phyloP scores from a whole-genome alignment of 352 stramenopile genomes.

The Salisapilia sapeloensis region DNA sequence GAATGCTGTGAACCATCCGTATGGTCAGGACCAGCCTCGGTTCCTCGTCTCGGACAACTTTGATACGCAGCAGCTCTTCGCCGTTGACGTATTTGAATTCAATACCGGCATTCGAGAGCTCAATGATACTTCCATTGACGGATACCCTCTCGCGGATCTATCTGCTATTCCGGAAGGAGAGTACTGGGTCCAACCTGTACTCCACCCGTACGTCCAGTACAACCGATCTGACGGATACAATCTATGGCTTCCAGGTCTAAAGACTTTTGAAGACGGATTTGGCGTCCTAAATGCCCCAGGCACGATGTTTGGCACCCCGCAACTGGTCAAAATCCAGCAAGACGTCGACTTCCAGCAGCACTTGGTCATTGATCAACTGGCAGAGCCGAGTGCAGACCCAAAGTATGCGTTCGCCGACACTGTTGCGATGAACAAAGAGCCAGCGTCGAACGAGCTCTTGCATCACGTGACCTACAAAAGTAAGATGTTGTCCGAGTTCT shows the following conservation, averaged over 20 bases:
- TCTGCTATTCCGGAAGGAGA: constrained; percentile 21
- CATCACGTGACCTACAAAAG: constrained; percentile 54
- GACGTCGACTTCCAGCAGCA: constrained; percentile 12
- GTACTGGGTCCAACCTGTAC: constrained; percentile 45
- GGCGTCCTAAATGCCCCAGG: constrained; percentile 35
- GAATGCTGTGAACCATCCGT: constrained; percentile 18
- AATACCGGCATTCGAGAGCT: constrained; percentile 17
- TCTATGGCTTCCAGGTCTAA: constrained; percentile 28
- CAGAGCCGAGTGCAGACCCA: constrained; percentile 11
- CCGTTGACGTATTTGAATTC: constrained; percentile 39
- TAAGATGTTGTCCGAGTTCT: constrained; percentile 37
- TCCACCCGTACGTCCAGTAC: constrained; percentile 47
- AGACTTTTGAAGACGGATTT: constrained; percentile 33
- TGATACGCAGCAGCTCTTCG: constrained; percentile 39
- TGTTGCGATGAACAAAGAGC: constrained; percentile 6
- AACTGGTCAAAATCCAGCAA: constrained; percentile 21
- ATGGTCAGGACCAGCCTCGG: constrained; percentile 30
- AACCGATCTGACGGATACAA: constrained; percentile 30
- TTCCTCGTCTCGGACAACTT: constrained; percentile 25
- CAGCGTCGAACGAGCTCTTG: constrained; percentile 21
- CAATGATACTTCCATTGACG: constrained; percentile 18
- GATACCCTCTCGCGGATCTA: constrained; percentile 25
- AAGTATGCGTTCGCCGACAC: constrained; percentile 12
- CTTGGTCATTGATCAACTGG: constrained; percentile 30
- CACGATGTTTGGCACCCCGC: constrained; percentile 33